These are phyloP conservation scores for Solanum dulcamara DNA, from an alignment of 257 asterid genomes.

Conservation along the genomic window DNA sequence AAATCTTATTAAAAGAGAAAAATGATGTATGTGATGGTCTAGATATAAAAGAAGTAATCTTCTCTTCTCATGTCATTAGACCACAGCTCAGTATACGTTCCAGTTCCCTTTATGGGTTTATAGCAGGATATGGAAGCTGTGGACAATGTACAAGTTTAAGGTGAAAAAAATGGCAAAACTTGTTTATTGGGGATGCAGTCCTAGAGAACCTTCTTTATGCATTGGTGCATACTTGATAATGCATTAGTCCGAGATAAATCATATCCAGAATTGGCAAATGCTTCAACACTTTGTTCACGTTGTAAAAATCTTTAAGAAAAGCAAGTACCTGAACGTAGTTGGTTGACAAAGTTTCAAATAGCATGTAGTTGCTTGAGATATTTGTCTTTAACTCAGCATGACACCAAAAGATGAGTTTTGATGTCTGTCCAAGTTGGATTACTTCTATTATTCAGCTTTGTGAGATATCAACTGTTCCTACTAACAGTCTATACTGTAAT, in stretches of 20 bases:
- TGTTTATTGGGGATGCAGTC: background rate
- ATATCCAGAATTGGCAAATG: background rate
- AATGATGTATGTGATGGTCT: background rate
- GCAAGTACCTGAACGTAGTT: background rate
- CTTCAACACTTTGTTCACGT: background rate
- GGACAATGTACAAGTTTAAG: background rate
- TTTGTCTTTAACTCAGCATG: background rate
- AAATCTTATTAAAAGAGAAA: background rate
- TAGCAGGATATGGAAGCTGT: background rate
- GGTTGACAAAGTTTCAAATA: background rate
- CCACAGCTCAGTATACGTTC: background rate
- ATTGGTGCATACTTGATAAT: background rate
- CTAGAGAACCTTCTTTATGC: background rate
- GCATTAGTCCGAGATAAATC: background rate
- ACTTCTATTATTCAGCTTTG: background rate
- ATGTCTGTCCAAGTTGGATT: background rate
- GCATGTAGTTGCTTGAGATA: background rate
- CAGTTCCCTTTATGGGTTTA: background rate
- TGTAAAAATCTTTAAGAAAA: background rate
- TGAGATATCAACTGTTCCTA: background rate
- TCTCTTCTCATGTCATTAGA: background rate
- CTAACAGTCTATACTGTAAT: slow-evolving; percentile 5
- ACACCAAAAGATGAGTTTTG: background rate
- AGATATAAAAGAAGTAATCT: background rate
- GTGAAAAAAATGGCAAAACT: background rate